Evolutionary conservation across 2,329 filamentous ascomycete species (phyloP).

Genomic region (Fusarium nurragi): DNA sequence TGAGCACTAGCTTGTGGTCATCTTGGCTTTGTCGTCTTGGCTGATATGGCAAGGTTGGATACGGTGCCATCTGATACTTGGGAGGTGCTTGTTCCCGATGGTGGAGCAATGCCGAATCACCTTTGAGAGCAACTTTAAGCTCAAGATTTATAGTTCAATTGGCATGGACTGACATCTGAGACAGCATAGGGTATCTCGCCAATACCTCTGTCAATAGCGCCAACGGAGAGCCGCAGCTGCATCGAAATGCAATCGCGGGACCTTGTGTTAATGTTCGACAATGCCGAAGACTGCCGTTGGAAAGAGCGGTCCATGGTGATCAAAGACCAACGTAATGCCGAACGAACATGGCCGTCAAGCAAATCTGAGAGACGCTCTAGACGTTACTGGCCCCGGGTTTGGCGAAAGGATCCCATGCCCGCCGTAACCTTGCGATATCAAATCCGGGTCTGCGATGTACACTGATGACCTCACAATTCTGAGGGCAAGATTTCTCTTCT

Average conservation of each 20-base stretch:
- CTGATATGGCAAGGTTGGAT: constrained; percentile 1
- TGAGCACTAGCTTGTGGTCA: constrained; percentile 8
- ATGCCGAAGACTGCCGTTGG: constrained; percentile 20
- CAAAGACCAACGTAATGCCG: constrained; percentile 17
- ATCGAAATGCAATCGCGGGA: neutral
- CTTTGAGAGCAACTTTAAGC: neutral
- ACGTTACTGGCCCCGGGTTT: constrained; percentile 11
- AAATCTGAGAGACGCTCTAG: constrained; percentile 14
- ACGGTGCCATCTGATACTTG: constrained; percentile 3
- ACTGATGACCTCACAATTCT: constrained; percentile 40
- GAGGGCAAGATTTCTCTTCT: constrained; percentile 25
- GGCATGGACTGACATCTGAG: constrained; percentile 1
- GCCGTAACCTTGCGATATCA: constrained; percentile 26
- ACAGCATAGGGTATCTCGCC: constrained; percentile 3
- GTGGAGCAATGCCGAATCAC: constrained; percentile 27
- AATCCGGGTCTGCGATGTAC: constrained; percentile 23
- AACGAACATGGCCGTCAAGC: constrained; percentile 1
- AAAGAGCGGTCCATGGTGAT: constrained; percentile 19
- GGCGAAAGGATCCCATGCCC: constrained; percentile 4
- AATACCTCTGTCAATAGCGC: neutral
- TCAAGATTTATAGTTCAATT: neutral
- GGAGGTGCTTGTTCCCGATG: constrained; percentile 2
- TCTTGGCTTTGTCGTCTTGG: constrained; percentile 8
- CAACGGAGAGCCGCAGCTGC: neutral
- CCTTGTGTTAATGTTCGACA: constrained; percentile 15